Base-by-base conservation (phyloP, 2,329 filamentous ascomycete species). In the Penicillium janthinellum region DNA sequence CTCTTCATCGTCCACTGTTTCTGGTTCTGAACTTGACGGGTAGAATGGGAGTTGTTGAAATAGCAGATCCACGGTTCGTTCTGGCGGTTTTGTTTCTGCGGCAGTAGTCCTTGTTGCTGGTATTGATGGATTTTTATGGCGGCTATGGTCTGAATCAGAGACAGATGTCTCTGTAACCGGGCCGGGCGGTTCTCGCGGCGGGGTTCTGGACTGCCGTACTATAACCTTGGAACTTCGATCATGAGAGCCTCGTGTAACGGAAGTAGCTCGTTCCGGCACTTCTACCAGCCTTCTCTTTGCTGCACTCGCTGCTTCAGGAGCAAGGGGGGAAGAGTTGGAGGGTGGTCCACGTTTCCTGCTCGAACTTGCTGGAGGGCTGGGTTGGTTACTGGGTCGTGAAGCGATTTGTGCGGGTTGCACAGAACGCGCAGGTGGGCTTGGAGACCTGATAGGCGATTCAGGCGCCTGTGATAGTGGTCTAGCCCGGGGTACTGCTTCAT, bases 31-130 rank as follows among this genome's bases (percentile, higher is more conserved):
- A 6, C 60, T 67, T 20, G 67, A 62, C 7, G 69, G 69, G 6
- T 69, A 61, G 55, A 71, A 74, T 45, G 74, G 75, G 15, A 75
- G 63, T 44, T 75, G 69, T 17, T 68, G 53, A 20, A 76, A 69
- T 8, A 68, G 31, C 5, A 58, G 53, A n/a, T 70, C 63, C 6
- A 71, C 47, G 2, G 62, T 39, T 17, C 60, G 61, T 49, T 53
- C 17, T 38, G 38, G 22, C 35, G 14, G 1, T 12, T 17, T 20
- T 3, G 25, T 34, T 20, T 39, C 22, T 22, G 38, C 4, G 5
- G 22, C 7, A 11, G 14, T 34, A 11, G 28, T 44, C 31, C n/a
- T n/a, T 50, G 54, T 61, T 14, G 35, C 42, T 15, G 49, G 34
- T 54, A 17, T 47, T 45, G 39, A 11, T 17, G 15, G 15, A 20